Base-by-base conservation (phyloP, 2,329 filamentous ascomycete genomes). In the Blastomyces emzantsi region DNA sequence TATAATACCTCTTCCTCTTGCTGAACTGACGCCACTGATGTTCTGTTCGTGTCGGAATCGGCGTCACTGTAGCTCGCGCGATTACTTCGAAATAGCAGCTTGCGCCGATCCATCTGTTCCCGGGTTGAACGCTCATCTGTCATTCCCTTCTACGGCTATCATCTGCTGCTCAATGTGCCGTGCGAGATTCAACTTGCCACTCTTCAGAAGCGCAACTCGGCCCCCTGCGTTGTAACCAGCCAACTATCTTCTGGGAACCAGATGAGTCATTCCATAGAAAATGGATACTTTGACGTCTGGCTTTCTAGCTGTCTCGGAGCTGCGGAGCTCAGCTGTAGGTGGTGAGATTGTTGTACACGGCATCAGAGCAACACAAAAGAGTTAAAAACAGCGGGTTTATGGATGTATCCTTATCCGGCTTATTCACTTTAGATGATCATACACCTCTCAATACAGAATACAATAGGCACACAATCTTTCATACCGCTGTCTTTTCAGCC, bases 1-100 rank as follows among this genome's bases (percentile, higher is more conserved):
- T 66, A 70, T 30, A 73, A 57, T 3, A 73, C 70, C 59, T 74
- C 72, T 60, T 70, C 69, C 65, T 72, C 72, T 45, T 70, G 65
- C 22, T 65, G 51, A 9, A 60, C 25, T 8, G 58, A 49, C n/a
- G 58, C 58, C 9, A 49, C 58, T 2, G 58, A 28, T 49, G 43
- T 60, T 60, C 41, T 47, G 8, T 60, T 60, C 13, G 43, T 60
- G 8, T 49, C 43, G 61, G 41, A 56, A 36, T 62, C 52, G 17
- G 56, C 60, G 51, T 56, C 49, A 17, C 41, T 47, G 5, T 49
- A 56, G 7, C 28, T 56, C 47, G 25, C 25, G 52, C 61, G 39
- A 25, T 52, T 62, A 25, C 39, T 62, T 15, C 41, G 36, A 5
- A 36, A 49, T 13, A 49, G 58, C 17, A n/a, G 28, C 19, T 60